Percentiles rank a stretch among this genome's conserved stretches.
These are phyloP conservation scores for Globisporangium abappressorium DNA, from an alignment of 352 stramenopile species.

Conservation along the genomic window DNA sequence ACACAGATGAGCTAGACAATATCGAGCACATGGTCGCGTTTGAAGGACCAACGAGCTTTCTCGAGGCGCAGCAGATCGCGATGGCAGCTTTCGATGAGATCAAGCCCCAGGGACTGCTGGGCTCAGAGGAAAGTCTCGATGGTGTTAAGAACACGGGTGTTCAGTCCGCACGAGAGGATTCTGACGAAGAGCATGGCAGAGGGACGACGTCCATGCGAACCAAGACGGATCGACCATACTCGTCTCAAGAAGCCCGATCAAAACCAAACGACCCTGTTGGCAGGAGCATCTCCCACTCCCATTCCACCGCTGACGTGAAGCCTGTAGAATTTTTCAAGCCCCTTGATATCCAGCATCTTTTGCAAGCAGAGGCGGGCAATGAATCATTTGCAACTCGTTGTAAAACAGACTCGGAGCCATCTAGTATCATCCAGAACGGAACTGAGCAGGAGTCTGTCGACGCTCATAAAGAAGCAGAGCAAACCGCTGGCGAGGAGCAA, in stretches of 20 bases:
- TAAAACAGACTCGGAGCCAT: neutral
- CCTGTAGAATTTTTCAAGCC: neutral
- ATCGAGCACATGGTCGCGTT: constrained; percentile 20
- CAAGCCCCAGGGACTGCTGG: neutral
- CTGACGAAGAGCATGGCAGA: neutral
- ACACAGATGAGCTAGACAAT: neutral
- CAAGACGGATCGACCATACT: constrained; percentile 7
- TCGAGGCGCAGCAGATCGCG: constrained; percentile 33
- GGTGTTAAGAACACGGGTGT: neutral
- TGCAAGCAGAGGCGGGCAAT: neutral
- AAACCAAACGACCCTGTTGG: neutral
- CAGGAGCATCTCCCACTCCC: neutral
- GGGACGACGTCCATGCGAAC: neutral
- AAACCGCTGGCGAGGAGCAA: neutral
- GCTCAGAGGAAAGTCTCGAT: too few species aligned
- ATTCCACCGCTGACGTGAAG: neutral
- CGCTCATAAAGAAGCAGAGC: neutral
- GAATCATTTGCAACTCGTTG: neutral
- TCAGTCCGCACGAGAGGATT: neutral
- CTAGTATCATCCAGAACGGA: neutral
- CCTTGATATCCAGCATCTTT: neutral
- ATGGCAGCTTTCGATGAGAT: constrained; percentile 14
- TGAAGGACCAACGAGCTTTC: constrained; percentile 38
- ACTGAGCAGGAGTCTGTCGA: neutral
- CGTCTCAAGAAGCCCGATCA: neutral